Evolutionary conservation across 179 eudicot species (phyloP).

Genomic region (Corrigiola litoralis): DNA sequence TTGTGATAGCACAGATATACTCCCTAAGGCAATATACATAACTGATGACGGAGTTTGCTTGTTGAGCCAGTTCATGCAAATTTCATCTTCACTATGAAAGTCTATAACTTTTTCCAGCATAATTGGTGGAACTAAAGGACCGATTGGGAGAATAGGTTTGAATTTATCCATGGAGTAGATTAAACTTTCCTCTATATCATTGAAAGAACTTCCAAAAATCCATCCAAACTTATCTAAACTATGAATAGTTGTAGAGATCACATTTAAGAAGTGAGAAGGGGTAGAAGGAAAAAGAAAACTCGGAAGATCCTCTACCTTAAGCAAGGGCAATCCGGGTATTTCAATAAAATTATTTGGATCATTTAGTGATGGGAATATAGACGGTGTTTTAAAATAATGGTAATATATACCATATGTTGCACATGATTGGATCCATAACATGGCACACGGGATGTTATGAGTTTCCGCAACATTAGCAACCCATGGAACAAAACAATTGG

Average conservation of each 20-base stretch:
- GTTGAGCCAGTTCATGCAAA: slow-evolving; percentile 26
- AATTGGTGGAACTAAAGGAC: slow-evolving; percentile 27
- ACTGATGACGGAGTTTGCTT: slow-evolving; percentile 25
- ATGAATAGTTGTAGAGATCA: slow-evolving; percentile 14
- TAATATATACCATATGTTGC: slow-evolving; percentile 26
- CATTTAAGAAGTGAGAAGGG: slow-evolving; percentile 24
- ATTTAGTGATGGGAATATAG: slow-evolving; percentile 6
- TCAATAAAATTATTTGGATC: slow-evolving; percentile 10
- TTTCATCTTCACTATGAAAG: not conserved
- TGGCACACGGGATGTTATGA: slow-evolving; percentile 25
- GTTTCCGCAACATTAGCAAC: slow-evolving; percentile 21
- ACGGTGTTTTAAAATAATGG: slow-evolving; percentile 10
- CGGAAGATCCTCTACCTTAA: slow-evolving; percentile 25
- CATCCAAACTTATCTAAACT: slow-evolving; percentile 19
- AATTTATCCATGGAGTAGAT: slow-evolving; percentile 13
- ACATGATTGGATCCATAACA: slow-evolving; percentile 32
- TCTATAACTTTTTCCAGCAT: not conserved
- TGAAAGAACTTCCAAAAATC: slow-evolving; percentile 30
- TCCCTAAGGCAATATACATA: slow-evolving; percentile 30
- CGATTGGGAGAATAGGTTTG: slow-evolving; percentile 28
- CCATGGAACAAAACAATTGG: slow-evolving; percentile 33
- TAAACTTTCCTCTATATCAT: slow-evolving; percentile 18
- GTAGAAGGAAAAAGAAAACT: slow-evolving; percentile 23
- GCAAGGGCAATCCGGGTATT: slow-evolving; percentile 20
- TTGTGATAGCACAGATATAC: slow-evolving; percentile 26